Evolutionary conservation across 1,284 basidiomycete genomes (phyloP).

Genomic region (Cutaneotrichosporon mucoides): DNA sequence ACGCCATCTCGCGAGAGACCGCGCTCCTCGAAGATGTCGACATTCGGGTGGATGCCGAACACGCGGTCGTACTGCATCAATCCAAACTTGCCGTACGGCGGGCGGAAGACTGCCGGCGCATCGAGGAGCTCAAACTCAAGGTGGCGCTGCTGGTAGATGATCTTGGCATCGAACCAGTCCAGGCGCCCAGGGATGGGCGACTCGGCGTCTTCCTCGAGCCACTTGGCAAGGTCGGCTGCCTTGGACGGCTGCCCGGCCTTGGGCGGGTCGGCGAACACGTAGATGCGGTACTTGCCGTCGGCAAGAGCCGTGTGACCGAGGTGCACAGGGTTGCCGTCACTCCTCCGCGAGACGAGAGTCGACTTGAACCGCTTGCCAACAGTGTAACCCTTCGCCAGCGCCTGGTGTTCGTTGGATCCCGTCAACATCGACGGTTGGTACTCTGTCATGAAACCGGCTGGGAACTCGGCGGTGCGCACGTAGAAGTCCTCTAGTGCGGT

Average conservation of each 20-base stretch:
- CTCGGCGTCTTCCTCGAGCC: constrained; percentile 5
- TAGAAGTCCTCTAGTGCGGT: constrained; percentile 38
- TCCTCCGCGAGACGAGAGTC: constrained; percentile 44
- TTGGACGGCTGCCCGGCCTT: constrained; percentile 1
- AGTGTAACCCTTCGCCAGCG: constrained; percentile 5
- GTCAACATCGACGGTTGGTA: constrained; percentile 4
- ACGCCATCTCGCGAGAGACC: constrained; percentile 26
- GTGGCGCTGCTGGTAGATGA: constrained; percentile 33
- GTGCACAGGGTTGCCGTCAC: constrained; percentile 6
- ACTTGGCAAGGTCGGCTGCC: not conserved
- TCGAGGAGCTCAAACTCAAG: constrained; percentile 37
- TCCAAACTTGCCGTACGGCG: constrained; percentile 3
- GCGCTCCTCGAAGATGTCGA: constrained; percentile 9
- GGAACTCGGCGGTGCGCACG: constrained; percentile 44
- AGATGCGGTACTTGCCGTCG: constrained; percentile 12
- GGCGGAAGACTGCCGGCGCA: constrained; percentile 39
- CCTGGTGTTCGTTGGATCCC: constrained; percentile 3
- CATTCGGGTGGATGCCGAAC: constrained; percentile 24
- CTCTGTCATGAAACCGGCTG: constrained; percentile 13
- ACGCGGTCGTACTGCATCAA: constrained; percentile 15
- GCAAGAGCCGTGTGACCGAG: constrained; percentile 10
- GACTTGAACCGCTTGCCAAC: constrained; percentile 20
- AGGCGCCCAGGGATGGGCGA: constrained; percentile 3
- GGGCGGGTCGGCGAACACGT: constrained; percentile 10
- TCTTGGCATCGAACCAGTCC: constrained; percentile 21